Evolutionary conservation across 805 yeast genomes (phyloP).

Genomic region (Komagataella pseudopastoris): DNA sequence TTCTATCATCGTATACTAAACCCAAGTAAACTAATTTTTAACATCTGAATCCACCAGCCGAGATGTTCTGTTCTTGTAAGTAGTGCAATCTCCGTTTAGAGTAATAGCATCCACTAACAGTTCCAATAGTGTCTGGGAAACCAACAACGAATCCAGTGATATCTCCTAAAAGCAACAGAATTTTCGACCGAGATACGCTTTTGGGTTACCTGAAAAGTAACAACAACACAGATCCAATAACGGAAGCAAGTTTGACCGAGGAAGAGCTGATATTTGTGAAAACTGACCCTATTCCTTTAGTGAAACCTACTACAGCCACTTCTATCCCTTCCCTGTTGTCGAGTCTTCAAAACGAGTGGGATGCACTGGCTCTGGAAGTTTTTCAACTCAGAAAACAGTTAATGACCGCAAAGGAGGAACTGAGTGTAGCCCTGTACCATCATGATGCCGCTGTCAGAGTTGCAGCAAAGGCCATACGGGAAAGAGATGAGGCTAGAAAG

Average conservation of each 20-base stretch:
- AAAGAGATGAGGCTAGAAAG: conserved; percentile 58
- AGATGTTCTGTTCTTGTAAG: conserved; percentile 14
- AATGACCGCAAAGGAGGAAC: conserved; percentile 49
- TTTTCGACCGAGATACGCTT: conserved; percentile 55
- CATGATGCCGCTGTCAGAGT: conserved; percentile 88
- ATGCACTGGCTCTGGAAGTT: conserved; percentile 68
- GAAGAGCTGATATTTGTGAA: conserved; percentile 41
- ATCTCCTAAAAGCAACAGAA: conserved; percentile 53
- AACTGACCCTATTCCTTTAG: conserved; percentile 16
- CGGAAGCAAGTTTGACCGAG: conserved; percentile 40
- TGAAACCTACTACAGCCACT: conserved; percentile 31
- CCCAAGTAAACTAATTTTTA: neutral
- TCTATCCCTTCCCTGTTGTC: conserved; percentile 73
- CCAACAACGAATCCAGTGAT: conserved; percentile 61
- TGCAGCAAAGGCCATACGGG: conserved; percentile 61
- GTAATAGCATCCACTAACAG: neutral
- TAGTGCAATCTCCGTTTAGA: neutral
- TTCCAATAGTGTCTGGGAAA: conserved; percentile 42
- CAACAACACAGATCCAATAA: conserved; percentile 59
- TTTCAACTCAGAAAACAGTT: conserved; percentile 67
- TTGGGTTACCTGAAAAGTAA: conserved; percentile 48
- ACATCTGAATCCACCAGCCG: neutral
- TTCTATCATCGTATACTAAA: neutral
- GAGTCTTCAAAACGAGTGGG: conserved; percentile 82
- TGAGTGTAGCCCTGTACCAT: conserved; percentile 66